Base-by-base conservation (phyloP, 1,139 yeast species). In the Taiozyma onychis region DNA sequence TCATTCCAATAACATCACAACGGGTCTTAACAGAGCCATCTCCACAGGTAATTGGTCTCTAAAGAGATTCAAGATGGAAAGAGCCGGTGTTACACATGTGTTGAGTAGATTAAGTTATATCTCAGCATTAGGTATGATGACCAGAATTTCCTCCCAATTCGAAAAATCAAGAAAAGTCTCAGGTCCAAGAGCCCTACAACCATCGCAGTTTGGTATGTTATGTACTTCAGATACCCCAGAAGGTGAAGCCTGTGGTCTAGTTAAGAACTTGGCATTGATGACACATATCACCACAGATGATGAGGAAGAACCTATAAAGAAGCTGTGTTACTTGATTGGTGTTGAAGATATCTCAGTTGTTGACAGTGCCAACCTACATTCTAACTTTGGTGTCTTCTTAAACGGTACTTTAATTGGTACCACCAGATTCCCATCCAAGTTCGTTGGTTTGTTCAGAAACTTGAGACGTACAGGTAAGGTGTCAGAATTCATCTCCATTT, bases 211-310 rank as follows among this genome's bases (percentile, higher is more conserved):
- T 68, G 99, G 99, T 65, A 93, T 93, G 98, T 76, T 93, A 55
- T 93, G 99, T 77, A 90, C 99, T 8, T 88, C 98, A 0, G 99
- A 93, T 78, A 93, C 99, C 0, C 99, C 99, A 3, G 99, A 93
- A 78, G 99, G 99, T 76, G 99, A 95, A 69, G 99, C 99, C 1
- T 93, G 99, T 81, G 99, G 99, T 63, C 78, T 93, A 67, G 99
- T 93, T 37, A 93, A 93, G 69, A 93, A 93, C 65, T 75, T 93
- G 67, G 99, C 99, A 2, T 77, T 93, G 50, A 93, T 93, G 99
- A 93, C 99, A 16, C 99, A 93, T 70, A 95, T 93, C 63, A 93
- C 99, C 10, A 91, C 99, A 3, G 99, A 93, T 68, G 98, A 89
- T 61, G 99, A 93, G 68, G 98, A 93, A 66, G 87, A 77, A 18